Base-by-base conservation (phyloP, 257 asterid species). In the Solanum gracilifrons region DNA sequence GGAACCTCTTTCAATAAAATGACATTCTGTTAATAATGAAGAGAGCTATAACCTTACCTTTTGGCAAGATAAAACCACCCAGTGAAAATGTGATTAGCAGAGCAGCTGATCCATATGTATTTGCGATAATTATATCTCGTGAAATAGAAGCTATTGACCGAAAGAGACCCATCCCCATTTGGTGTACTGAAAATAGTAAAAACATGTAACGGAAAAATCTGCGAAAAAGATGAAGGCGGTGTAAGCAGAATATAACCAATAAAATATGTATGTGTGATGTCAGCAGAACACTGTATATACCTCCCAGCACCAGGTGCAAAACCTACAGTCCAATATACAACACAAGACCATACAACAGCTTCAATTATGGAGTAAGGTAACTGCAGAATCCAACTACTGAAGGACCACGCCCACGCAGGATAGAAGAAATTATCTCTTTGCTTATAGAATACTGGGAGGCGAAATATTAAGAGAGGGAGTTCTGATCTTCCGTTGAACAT, bases 371-470 rank as follows among this genome's bases (percentile, higher is more conserved):
- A 96, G 93, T 96, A 96, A 89, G 99, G 98, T 82, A 96, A 86
- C 74, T 96, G 98, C 69, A 93, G 92, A 88, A 96, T 87, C 91
- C 93, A 94, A 87, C 98, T 94, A 39, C 97, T 88, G 83, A 95
- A 21, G 86, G 98, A 90, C 98, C 98, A 96, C 6, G 98, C 92
- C 99, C 99, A 95, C 37, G 94, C 97, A 80, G 99, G 99, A 92
- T 96, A 92, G 88, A 96, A 96, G 88, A 90, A 92, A 90, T 95
- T 96, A 91, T 96, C 98, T 66, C 99, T 91, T 89, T 96, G 98
- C 93, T 95, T 96, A 92, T 94, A 96, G 85, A 96, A 96, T 43
- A 96, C 98, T n/a, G 99, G 99, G 85, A 96, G 98, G 71, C 98
- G 93, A 76, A 93, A 94, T 83, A 96, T 94, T 96, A 94, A 91